These are phyloP conservation scores for Spathaspora girioi DNA, from an alignment of 805 yeast species.

Conservation along the genomic window DNA sequence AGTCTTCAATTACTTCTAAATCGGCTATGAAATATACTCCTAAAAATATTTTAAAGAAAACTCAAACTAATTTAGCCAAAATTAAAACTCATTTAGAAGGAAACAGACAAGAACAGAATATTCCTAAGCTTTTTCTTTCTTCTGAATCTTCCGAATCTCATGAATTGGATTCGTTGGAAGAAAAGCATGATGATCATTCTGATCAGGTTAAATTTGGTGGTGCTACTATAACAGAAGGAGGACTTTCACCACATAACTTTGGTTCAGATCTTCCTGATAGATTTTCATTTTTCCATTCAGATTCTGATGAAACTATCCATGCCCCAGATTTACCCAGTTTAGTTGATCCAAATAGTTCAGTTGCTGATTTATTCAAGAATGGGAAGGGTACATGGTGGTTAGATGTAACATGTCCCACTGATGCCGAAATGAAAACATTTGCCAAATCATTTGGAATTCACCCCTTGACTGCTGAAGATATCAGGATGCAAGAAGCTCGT, in stretches of 20 bases:
- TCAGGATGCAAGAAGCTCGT: slow-evolving; percentile 92
- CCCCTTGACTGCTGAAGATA: slow-evolving; percentile 97
- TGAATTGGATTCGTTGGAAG: neutral
- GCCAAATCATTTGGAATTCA: slow-evolving; percentile 95
- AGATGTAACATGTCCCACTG: slow-evolving; percentile 92
- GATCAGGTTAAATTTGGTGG: slow-evolving; percentile 41
- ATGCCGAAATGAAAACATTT: slow-evolving; percentile 86
- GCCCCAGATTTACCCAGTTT: slow-evolving; percentile 83
- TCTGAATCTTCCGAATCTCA: neutral
- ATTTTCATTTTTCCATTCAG: slow-evolving; percentile 79
- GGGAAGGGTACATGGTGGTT: slow-evolving; percentile 92
- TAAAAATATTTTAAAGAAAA: slow-evolving; percentile 24
- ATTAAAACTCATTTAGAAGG: neutral
- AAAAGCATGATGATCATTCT: neutral
- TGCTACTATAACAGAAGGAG: slow-evolving; percentile 29
- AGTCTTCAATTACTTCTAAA: neutral
- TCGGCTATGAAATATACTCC: slow-evolving; percentile 62
- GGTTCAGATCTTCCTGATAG: slow-evolving; percentile 55
- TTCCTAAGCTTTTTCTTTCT: neutral
- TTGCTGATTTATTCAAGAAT: slow-evolving; percentile 65
- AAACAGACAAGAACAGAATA: neutral
- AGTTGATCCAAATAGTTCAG: slow-evolving; percentile 57
- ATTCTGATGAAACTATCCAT: slow-evolving; percentile 85
- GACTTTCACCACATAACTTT: slow-evolving; percentile 1
- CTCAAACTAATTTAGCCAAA: slow-evolving; percentile 1